Base-by-base conservation (phyloP, 345 rosid species). In the Lepidium sativum region DNA sequence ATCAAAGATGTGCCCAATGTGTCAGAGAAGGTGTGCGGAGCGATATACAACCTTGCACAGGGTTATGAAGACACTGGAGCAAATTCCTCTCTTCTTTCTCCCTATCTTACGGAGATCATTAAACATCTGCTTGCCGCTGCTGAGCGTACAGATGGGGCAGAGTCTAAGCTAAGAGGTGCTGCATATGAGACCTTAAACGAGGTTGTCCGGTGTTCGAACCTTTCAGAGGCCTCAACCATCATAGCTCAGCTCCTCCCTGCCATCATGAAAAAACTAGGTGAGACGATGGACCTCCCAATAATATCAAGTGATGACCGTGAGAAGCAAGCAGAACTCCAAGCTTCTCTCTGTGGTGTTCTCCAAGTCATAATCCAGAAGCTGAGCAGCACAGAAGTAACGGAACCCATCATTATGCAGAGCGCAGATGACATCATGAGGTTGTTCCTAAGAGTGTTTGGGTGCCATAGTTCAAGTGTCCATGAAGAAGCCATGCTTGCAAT, bases 401-500 rank as follows among this genome's bases (percentile, higher is more conserved):
- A 78, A 78, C 51, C 83, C 27, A 54, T 83, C 40, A 60, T 94
- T 52, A 74, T 79, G 47, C 95, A 82, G 78, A 82, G 77, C 34
- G 90, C 90, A 3, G 96, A 94, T 78, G 82, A 82, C 73, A 90
- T 94, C 59, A 94, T 94, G 99, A 9, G 80, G 39, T 55, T 90
- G 67, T 88, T 90, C 78, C 90, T 94, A 12, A 80, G 77, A 71
- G 97, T 90, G 48, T 83, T 94, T 67, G 92, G 83, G 47, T 94
- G 96, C 72, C 88, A 82, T 65, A 90, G 91, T 77, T 86, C 99
- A 65, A 90, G 96, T 6, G 96, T 90, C 50, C 96, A 88, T n/a
- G 96, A 94, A 81, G 99, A 94, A 76, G 97, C 96, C 41, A 94
- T 94, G 99, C 97, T 94, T 25, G 99, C 99, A 27, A 86, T 94